Evolutionary conservation across 805 yeast genomes (phyloP), one percentile per base, ranked within the genome.

Genomic region (Nakazawaea anatomiae): DNA sequence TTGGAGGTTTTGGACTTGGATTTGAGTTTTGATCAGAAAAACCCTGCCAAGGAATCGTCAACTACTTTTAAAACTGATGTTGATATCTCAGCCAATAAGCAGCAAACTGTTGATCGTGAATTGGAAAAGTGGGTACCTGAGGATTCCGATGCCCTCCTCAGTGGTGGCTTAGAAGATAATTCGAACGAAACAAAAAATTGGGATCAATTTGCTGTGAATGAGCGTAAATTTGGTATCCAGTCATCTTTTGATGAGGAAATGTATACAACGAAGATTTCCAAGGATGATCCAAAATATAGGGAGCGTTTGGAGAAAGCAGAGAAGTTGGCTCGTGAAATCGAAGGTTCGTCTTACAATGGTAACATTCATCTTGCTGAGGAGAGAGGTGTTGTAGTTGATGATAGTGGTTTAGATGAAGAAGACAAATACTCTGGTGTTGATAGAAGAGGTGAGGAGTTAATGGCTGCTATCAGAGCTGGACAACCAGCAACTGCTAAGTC

Each of bases 131-230:
- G 99, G 99, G 79, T 79, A 25, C 96, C 96, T 4, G 95, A 86
- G 48, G 79, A 62, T 18, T 63, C 64, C 11, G 61, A 63, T 18
- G 43, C 61, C 42, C 34, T 30, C 44, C 8, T 54, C 52, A 29
- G 51, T 50, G 60, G 65, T 39, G 55, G 65, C 41, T 64, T 79
- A 30, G 79, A 74, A 12, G 78, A 74, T 38, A 64, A 61, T 27
- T 39, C 50, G 4, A 54, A 55, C 27, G 69, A 67, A 7, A 39
- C 29, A 9, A 25, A 28, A 12, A 61, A 64, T 8, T 94, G 98
- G 98, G 97, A 94, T 69, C 99, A 94, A 71, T 94, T 94, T 68
- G 86, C 87, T 49, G 92, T 82, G n/a, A 94, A 94, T 67, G 86
- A 88, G 64, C 77, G 82, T 52, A 85, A 87, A 68, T 94, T 94